Conservation (phyloP, 495 filamentous ascomycete genomes). For the Trichoderma asperelloides region DNA sequence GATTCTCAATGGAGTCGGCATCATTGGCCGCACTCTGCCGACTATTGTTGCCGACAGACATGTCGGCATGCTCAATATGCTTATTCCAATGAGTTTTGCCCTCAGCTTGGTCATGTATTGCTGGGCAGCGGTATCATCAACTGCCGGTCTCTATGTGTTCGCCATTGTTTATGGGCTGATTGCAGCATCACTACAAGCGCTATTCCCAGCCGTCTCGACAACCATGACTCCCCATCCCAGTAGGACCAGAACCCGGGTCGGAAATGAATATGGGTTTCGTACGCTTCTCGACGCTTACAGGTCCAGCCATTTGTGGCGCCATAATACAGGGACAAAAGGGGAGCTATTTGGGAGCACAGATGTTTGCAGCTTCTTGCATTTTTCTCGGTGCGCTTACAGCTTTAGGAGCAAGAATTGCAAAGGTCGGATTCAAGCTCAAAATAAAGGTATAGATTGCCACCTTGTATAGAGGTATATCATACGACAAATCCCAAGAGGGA, state of each 20-base stretch:
- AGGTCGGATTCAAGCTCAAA: background rate
- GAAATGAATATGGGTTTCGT: background rate
- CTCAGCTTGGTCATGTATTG: slow-evolving; percentile 26
- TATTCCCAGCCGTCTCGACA: background rate
- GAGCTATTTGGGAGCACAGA: background rate
- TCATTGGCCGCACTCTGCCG: slow-evolving; percentile 38
- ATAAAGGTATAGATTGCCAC: background rate
- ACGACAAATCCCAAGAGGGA: no score
- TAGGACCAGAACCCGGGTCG: background rate
- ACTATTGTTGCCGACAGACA: slow-evolving; percentile 32
- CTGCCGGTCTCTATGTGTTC: slow-evolving; percentile 20
- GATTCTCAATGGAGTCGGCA: slow-evolving; percentile 35
- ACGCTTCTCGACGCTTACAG: background rate
- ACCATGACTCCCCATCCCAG: background rate
- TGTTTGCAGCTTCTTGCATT: background rate
- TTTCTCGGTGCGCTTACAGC: background rate
- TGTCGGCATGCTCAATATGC: slow-evolving; percentile 34
- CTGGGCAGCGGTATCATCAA: slow-evolving; percentile 20
- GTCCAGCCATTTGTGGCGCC: background rate
- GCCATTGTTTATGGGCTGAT: background rate
- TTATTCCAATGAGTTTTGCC: slow-evolving; percentile 17
- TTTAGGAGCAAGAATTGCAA: background rate
- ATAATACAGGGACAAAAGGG: background rate
- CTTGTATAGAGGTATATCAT: no score
- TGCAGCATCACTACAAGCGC: slow-evolving; percentile 1